These are phyloP conservation scores for Pigoraptor vietnamica DNA, from an alignment of 78 protist species.

Conservation along the genomic window DNA sequence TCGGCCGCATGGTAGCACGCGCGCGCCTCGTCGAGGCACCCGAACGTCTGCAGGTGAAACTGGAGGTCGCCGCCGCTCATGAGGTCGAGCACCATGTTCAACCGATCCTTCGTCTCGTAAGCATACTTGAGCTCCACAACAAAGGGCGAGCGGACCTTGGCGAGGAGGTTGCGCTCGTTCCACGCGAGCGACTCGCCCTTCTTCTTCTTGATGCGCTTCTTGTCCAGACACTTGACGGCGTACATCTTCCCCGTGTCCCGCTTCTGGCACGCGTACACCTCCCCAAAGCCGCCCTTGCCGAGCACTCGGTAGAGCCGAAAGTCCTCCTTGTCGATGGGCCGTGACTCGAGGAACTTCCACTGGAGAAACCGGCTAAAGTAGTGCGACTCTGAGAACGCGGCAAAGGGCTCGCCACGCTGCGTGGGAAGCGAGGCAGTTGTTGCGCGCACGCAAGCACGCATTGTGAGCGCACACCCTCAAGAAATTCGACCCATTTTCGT, in stretches of 20 bases:
- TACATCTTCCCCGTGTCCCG: background rate
- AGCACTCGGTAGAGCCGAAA: conserved; percentile 46
- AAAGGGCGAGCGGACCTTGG: conserved; percentile 45
- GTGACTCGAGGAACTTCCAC: too few species aligned
- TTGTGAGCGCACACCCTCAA: too few species aligned
- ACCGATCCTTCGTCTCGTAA: conserved; percentile 54
- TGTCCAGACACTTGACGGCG: conserved; percentile 58
- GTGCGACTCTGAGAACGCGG: too few species aligned
- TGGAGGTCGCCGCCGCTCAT: background rate
- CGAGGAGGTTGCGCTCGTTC: background rate
- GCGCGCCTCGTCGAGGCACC: conserved; percentile 9
- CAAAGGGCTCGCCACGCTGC: too few species aligned
- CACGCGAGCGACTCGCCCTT: conserved; percentile 28
- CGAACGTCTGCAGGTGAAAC: conserved; percentile 48
- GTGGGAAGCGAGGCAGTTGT: too few species aligned
- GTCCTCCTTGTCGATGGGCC: background rate
- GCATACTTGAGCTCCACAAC: conserved; percentile 51
- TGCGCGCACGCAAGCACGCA: too few species aligned
- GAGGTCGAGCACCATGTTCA: background rate
- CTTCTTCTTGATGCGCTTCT: conserved; percentile 5
- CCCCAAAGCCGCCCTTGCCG: conserved; percentile 56
- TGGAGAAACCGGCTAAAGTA: too few species aligned
- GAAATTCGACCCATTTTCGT: too few species aligned
- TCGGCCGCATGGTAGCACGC: conserved; percentile 47
- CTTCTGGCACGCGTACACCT: conserved; percentile 13